phyloP scores from a whole-genome alignment of 805 yeast genomes.

The Candida hispaniensis region DNA sequence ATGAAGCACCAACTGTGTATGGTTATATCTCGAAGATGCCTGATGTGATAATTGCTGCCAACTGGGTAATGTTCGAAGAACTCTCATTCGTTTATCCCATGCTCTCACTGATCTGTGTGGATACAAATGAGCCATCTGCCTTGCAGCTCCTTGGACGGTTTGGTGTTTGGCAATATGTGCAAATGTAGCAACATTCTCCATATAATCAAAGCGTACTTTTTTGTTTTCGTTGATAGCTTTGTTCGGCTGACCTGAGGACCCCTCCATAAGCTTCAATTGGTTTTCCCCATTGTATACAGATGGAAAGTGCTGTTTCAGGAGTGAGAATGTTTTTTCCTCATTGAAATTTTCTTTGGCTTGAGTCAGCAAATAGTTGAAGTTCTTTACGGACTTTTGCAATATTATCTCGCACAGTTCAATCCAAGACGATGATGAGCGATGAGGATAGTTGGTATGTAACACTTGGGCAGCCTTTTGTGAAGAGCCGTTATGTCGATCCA shows the following conservation, averaged over 20 bases:
- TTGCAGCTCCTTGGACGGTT: slow-evolving; percentile 11
- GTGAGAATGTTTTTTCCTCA: slow-evolving; percentile 2
- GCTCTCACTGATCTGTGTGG: slow-evolving; percentile 14
- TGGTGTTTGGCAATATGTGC: slow-evolving; percentile 9
- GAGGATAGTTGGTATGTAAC: slow-evolving; percentile 11
- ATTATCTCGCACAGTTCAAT: slow-evolving; percentile 11
- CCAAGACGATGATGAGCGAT: slow-evolving; percentile 9
- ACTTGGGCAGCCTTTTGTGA: slow-evolving; percentile 9
- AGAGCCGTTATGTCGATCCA: slow-evolving; percentile 5
- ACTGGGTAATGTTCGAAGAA: slow-evolving; percentile 1
- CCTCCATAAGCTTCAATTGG: not conserved
- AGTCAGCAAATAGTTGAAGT: slow-evolving; percentile 1
- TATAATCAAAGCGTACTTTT: slow-evolving; percentile 5
- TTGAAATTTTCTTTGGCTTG: slow-evolving; percentile 5
- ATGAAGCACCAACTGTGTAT: slow-evolving; percentile 4
- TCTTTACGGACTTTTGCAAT: slow-evolving; percentile 4
- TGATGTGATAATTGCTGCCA: slow-evolving; percentile 7
- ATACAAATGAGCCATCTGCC: slow-evolving; percentile 13
- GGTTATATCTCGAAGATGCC: not conserved
- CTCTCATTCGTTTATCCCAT: slow-evolving; percentile 14
- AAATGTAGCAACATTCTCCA: slow-evolving; percentile 7
- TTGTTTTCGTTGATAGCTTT: slow-evolving; percentile 13
- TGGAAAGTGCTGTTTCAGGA: slow-evolving; percentile 8
- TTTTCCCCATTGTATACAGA: slow-evolving; percentile 7
- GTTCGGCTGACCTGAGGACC: slow-evolving; percentile 2